These are phyloP conservation scores for Apiospora marii DNA, from an alignment of 2,329 filamentous ascomycete species.

Conservation along the genomic window DNA sequence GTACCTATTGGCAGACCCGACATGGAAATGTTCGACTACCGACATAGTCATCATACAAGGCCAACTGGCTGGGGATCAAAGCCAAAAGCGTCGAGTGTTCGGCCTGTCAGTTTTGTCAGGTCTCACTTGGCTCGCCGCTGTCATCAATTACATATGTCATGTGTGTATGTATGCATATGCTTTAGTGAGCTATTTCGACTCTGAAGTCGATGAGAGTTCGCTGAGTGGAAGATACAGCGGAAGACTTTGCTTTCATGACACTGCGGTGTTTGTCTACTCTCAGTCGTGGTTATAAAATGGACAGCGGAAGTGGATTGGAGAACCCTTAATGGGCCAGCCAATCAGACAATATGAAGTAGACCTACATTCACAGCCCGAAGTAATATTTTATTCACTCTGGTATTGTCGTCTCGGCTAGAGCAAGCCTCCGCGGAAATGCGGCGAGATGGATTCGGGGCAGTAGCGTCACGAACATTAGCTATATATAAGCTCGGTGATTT, in stretches of 20 bases:
- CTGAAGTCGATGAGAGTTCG: not conserved
- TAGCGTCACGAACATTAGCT: too few relatives aligned
- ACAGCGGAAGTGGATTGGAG: too few relatives aligned
- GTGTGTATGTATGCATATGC: not conserved
- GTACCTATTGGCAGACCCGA: not conserved
- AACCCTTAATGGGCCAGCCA: not conserved
- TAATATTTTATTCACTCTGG: not conserved
- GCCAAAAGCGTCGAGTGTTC: not conserved
- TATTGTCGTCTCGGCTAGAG: not conserved
- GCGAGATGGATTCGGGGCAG: not conserved
- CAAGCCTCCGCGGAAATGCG: not conserved
- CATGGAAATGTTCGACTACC: not conserved
- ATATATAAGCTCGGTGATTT: too few relatives aligned
- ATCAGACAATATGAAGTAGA: not conserved
- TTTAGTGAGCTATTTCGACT: too few relatives aligned
- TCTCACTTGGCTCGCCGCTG: not conserved
- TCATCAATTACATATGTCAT: not conserved
- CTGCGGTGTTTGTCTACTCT: not conserved
- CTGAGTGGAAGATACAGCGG: not conserved
- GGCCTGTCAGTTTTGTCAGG: not conserved
- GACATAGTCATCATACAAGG: too few relatives aligned
- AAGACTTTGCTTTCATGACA: not conserved
- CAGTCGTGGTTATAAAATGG: too few relatives aligned
- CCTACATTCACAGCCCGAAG: not conserved
- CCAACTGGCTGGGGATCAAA: too few relatives aligned